Conservation (phyloP, 2,329 filamentous ascomycete genomes). For the Passalora sequoiae region DNA sequence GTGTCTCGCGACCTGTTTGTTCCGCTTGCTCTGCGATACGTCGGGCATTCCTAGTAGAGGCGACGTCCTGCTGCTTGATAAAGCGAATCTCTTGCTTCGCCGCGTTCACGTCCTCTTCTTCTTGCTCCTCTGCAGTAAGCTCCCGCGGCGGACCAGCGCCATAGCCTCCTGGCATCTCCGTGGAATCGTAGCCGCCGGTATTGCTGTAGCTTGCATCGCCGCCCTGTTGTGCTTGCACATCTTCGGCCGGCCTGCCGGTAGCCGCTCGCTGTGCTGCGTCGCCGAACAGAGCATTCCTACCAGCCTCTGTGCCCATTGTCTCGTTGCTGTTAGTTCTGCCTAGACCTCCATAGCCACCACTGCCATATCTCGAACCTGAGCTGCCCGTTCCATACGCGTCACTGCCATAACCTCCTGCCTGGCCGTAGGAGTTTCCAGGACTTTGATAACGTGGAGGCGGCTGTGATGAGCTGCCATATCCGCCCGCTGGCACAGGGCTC, state of each 20-base stretch:
- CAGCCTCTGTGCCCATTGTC: slow-evolving; percentile 48
- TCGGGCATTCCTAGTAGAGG: slow-evolving; percentile 65
- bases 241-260: slow-evolving; percentile 37
- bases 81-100: slow-evolving; percentile 70
- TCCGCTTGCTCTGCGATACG: slow-evolving; percentile 63
- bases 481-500: slow-evolving; percentile 40
- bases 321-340: slow-evolving; percentile 48
- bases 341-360: slow-evolving; percentile 53
- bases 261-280: slow-evolving; percentile 49
- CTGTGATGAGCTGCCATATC: slow-evolving; percentile 37
- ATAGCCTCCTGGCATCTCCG: slow-evolving; percentile 35
- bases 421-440: slow-evolving; percentile 33
- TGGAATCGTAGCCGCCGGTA: slow-evolving; percentile 27
- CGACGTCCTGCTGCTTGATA: slow-evolving; percentile 71
- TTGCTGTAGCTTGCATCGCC: slow-evolving; percentile 32
- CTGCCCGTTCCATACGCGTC: slow-evolving; percentile 47
- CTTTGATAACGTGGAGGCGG: slow-evolving; percentile 22
- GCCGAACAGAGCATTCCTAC: slow-evolving; percentile 62
- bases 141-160: slow-evolving; percentile 63
- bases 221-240: slow-evolving; percentile 31
- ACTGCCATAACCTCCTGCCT: slow-evolving; percentile 47
- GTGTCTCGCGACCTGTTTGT: slow-evolving; percentile 65
- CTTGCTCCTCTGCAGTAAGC: slow-evolving; percentile 74
- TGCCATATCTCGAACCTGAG: slow-evolving; percentile 40
- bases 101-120: slow-evolving; percentile 65